Evolutionary conservation across 768 basidiomycete genomes (phyloP).

Genomic region (Suillus alpinus): DNA sequence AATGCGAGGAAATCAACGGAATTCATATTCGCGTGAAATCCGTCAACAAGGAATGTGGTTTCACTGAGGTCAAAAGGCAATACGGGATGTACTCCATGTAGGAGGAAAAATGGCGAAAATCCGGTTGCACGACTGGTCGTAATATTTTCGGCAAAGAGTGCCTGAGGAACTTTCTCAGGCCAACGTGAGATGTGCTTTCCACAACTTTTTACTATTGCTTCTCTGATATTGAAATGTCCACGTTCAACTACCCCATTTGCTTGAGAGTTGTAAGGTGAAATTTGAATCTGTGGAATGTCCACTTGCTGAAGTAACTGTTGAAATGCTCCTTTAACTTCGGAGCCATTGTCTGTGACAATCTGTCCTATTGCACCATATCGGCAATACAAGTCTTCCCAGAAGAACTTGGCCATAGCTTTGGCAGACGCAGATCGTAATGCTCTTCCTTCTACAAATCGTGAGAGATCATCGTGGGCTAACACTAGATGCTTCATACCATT

Average conservation of each 20-base stretch:
- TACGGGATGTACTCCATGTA: slow-evolving; percentile 27
- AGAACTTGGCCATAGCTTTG: slow-evolving; percentile 22
- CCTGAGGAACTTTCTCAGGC: slow-evolving; percentile 20
- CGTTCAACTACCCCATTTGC: slow-evolving; percentile 38
- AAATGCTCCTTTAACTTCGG: slow-evolving; percentile 14
- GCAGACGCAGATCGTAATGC: slow-evolving; percentile 14
- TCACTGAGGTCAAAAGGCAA: slow-evolving; percentile 32
- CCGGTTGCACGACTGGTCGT: slow-evolving; percentile 20
- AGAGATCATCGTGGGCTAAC: slow-evolving; percentile 28
- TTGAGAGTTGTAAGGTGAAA: slow-evolving; percentile 34
- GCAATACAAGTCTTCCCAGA: slow-evolving; percentile 32
- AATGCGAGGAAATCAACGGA: slow-evolving; percentile 20
- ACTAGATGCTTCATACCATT: slow-evolving; percentile 27
- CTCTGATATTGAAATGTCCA: slow-evolving; percentile 29
- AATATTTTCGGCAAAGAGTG: slow-evolving; percentile 22
- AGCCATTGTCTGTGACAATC: slow-evolving; percentile 15
- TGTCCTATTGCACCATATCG: slow-evolving; percentile 26
- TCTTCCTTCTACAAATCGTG: slow-evolving; percentile 26
- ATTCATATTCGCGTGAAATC: slow-evolving; percentile 11
- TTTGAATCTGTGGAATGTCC: slow-evolving; percentile 24
- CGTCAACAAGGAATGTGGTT: slow-evolving; percentile 29
- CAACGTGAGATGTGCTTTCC: slow-evolving; percentile 16
- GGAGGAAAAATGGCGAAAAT: slow-evolving; percentile 18
- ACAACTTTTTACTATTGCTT: slow-evolving; percentile 29
- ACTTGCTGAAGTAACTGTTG: slow-evolving; percentile 6